Percentiles rank a stretch among this genome's conserved stretches.
Evolutionary conservation across 2,329 filamentous ascomycete genomes (phyloP).

Genomic region (Penicillium sumatraense): DNA sequence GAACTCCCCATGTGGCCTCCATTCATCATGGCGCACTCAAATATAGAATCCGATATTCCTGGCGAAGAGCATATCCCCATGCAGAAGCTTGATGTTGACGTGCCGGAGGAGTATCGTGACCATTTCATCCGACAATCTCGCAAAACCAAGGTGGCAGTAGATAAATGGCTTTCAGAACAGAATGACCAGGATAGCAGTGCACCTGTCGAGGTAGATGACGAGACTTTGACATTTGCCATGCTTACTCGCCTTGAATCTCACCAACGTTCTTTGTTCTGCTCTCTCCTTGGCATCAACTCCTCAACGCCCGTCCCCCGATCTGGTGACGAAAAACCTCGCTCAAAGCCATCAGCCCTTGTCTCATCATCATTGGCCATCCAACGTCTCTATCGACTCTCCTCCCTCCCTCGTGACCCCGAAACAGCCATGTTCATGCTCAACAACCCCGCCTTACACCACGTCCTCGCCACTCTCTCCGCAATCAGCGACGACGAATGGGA

Average conservation of each 20-base stretch:
- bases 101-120: conserved; percentile 89
- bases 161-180: conserved; percentile 85
- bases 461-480: conserved; percentile 83
- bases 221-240: conserved; percentile 91
- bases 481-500: conserved; percentile 96
- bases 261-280: conserved; percentile 80
- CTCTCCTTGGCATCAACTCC: conserved; percentile 68
- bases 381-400: conserved; percentile 76
- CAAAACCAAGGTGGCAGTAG: conserved; percentile 88
- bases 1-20: conserved; percentile 89
- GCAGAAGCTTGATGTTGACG: conserved; percentile 88
- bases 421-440: conserved; percentile 83
- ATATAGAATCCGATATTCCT: conserved; percentile 59
- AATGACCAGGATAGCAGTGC: conserved; percentile 73
- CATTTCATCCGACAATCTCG: conserved; percentile 91
- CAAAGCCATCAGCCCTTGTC: conserved; percentile 73
- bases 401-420: conserved; percentile 81
- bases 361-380: conserved; percentile 80
- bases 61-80: conserved; percentile 60
- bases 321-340: conserved; percentile 66
- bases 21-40: conserved; percentile 71
- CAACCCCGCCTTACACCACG: conserved; percentile 79
- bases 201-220: conserved; percentile 89
- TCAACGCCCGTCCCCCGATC: conserved; percentile 63
- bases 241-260: conserved; percentile 80